Percentiles rank a stretch among this genome's conserved stretches.
phyloP scores from a whole-genome alignment of 805 yeast species.

The Candida caryicola region DNA sequence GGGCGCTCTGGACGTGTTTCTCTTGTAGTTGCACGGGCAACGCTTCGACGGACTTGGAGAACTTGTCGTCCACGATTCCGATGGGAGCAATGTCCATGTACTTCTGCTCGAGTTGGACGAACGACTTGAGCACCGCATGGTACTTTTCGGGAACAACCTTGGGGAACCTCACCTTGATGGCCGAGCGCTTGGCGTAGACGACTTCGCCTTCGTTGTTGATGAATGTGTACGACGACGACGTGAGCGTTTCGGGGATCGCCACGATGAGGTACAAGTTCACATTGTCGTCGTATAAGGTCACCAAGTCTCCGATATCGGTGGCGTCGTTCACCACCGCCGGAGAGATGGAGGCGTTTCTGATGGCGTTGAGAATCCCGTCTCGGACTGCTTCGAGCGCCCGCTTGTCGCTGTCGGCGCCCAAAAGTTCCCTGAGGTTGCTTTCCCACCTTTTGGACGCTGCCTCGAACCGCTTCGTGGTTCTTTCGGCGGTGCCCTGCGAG shows the following conservation, averaged over 20 bases:
- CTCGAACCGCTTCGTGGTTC: conserved; percentile 20
- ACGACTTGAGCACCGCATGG: conserved; percentile 16
- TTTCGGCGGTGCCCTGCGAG: conserved; percentile 11
- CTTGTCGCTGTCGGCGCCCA: background rate
- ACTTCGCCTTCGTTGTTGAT: conserved; percentile 58
- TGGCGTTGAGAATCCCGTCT: conserved; percentile 2
- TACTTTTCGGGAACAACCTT: conserved; percentile 42
- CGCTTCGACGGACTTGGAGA: conserved; percentile 21
- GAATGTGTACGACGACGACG: conserved; percentile 56
- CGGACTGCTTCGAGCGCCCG: background rate
- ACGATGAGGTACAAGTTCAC: conserved; percentile 53
- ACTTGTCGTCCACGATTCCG: conserved; percentile 33
- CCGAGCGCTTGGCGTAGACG: conserved; percentile 41
- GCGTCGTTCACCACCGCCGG: conserved; percentile 9
- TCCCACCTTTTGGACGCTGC: conserved; percentile 21
- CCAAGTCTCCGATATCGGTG: conserved; percentile 60
- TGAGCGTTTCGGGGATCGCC: conserved; percentile 46
- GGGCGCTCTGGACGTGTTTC: conserved; percentile 7
- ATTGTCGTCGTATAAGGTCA: conserved; percentile 46
- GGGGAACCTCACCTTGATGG: conserved; percentile 55
- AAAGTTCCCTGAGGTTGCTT: background rate
- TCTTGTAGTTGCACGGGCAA: conserved; percentile 17
- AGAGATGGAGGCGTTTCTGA: conserved; percentile 9
- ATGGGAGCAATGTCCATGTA: conserved; percentile 34
- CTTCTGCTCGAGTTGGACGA: conserved; percentile 32